Evolutionary conservation across 495 filamentous ascomycete species (phyloP).

Genomic region (Penicillium riverlandense): DNA sequence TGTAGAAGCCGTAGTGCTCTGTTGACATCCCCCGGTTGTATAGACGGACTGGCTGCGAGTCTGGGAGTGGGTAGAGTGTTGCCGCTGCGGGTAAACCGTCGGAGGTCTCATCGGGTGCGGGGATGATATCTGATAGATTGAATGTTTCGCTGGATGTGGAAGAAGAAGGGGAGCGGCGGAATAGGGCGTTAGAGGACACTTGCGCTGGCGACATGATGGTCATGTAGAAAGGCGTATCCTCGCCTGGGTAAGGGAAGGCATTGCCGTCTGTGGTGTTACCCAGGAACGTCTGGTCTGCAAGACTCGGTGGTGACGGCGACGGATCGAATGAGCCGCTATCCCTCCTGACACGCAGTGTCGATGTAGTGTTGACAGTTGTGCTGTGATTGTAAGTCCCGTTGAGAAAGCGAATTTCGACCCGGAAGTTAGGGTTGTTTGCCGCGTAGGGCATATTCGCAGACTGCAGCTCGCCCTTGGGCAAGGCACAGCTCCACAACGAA

Average conservation of each 20-base stretch:
- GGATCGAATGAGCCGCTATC: constrained; percentile 38
- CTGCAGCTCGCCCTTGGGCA: constrained; percentile 66
- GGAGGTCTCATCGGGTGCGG: constrained; percentile 48
- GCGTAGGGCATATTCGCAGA: constrained; percentile 49
- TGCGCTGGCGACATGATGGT: constrained; percentile 31
- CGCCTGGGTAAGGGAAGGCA: constrained; percentile 45
- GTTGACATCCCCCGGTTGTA: constrained; percentile 72
- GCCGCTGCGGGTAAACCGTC: constrained; percentile 69
- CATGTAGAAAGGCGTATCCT: constrained; percentile 47
- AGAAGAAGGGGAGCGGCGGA: constrained; percentile 26
- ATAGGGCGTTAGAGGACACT: constrained; percentile 14
- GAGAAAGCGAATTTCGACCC: constrained; percentile 70
- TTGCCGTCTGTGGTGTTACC: constrained; percentile 77
- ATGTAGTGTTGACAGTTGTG: constrained; percentile 18
- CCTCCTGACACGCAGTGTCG: constrained; percentile 9
- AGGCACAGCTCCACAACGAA: constrained; percentile 73
- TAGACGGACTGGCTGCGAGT: constrained; percentile 73
- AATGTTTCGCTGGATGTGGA: background rate
- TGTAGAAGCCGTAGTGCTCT: constrained; percentile 94
- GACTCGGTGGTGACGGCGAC: constrained; percentile 54
- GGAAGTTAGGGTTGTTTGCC: constrained; percentile 65
- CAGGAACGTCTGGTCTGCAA: constrained; percentile 66
- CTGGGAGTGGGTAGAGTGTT: constrained; percentile 56
- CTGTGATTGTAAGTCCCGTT: constrained; percentile 54
- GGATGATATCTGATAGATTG: constrained; percentile 48